Base-by-base conservation (phyloP, 164 flowering plant genomes). In the Magnolia changhungtana region DNA sequence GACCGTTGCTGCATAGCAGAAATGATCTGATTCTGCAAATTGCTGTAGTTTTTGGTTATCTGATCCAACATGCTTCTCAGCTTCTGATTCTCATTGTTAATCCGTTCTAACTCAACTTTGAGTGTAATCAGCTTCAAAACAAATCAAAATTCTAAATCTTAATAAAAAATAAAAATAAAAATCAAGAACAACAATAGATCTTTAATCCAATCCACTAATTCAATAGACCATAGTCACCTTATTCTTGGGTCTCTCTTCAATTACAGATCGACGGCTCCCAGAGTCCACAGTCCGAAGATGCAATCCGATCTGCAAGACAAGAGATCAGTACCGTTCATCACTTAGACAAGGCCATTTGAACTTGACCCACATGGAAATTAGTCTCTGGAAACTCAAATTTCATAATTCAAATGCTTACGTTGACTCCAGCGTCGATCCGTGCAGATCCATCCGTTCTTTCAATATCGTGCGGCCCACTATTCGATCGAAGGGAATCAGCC, bases 1-100 rank as follows among this genome's bases (percentile, higher is more conserved):
- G 71, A 68, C 27, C 77, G 83, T 31, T 79, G 78, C 63, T 85
- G 88, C 84, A 81, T 81, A 9, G 80, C 67, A 4, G 81, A 64
- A 1, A 74, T n/a, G 2, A 88, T 70, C 61, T 85, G 86, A 75
- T 67, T 74, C 59, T 86, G 87, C 5, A 88, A 76, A 16, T 77
- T 74, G 68, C 74, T 49, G 76, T 80, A 88, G 59, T 75, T 82
- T 14, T 65, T 82, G 51, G 79, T 80, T 50, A 79, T 80, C 16
- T 85, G 85, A 69, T 73, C 79, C 52, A 88, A 58, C 81, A 76
- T 72, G 65, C 71, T 82, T 80, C 49, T 86, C 71, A 89, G 70
- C n/a, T 76, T 74, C 49, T 67, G 75, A 79, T 89, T 89, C 73
- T 89, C 92, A 2, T 63, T 73, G 20, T 77, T 86, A 82, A 87